Conservation (phyloP, 2,329 filamentous ascomycete genomes). For the Calonectria montana region DNA sequence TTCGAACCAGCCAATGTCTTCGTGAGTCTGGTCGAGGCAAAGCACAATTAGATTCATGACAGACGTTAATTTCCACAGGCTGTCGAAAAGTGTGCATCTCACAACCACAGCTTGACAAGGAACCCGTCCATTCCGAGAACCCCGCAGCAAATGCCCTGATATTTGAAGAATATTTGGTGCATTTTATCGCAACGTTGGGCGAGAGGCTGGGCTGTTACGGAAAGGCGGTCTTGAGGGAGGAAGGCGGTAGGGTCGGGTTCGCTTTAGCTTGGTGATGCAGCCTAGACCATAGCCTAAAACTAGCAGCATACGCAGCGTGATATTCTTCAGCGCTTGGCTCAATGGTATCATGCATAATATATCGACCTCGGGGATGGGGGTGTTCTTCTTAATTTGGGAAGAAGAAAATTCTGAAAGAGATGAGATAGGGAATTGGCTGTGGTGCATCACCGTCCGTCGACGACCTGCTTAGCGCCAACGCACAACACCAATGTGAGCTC, state of each 20-base stretch:
- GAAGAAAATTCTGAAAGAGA: too few species aligned
- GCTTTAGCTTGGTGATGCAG: neutral
- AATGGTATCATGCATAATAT: neutral
- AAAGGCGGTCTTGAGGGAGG: neutral
- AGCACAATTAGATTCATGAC: neutral
- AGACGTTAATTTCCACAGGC: neutral
- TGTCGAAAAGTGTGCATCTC: neutral
- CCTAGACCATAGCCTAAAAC: neutral
- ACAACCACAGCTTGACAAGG: neutral
- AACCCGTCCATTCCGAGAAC: neutral
- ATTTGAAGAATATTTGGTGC: neutral
- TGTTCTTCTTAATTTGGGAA: neutral
- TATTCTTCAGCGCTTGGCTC: slow-evolving; percentile 2
- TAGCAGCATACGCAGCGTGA: neutral
- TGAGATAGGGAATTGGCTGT: too few species aligned
- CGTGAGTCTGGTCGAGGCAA: neutral
- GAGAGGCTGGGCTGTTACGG: neutral
- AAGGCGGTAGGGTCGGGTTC: neutral
- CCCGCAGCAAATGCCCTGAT: neutral
- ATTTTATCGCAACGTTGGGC: neutral
- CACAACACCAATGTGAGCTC: too few species aligned
- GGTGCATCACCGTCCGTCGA: too few species aligned
- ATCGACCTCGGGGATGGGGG: neutral
- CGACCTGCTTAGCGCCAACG: too few species aligned
- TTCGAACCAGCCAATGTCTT: neutral